Evolutionary conservation across 2,329 filamentous ascomycete species (phyloP), one percentile per base, ranked within the genome.

Genomic region (Pseudodiploospora longispora): DNA sequence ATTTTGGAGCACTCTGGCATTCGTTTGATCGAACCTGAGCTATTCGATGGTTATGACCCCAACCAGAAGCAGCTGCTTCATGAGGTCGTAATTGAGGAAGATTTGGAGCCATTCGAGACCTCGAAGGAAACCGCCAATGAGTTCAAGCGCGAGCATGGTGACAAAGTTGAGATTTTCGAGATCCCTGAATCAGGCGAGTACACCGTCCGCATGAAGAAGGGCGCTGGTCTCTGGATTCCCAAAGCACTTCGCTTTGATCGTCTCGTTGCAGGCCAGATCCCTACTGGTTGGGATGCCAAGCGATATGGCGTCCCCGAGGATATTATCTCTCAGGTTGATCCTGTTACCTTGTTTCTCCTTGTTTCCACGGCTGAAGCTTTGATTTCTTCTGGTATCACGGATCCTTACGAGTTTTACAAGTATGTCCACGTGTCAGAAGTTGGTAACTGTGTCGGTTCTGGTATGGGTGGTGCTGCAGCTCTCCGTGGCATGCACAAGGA

Each of bases 391-490:
- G 93, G 93, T 82, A 91, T 98, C 64, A 97, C 93, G 28, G 94
- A 98, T 62, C 94, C 93, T 19, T 98, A 97, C 62, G 93, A 98
- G 70, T 97, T 98, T 72, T 98, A 98, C 80, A 90, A 97, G 74
- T 98, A 98, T 59, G 90, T 98, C 51, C 93, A 98, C 66, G 82
- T 98, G 49, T 97, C 93, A 6, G 87, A 98, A 63, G 87, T 98
- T 41, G 93, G 93, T 66, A 98, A 98, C 77, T 97, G 91, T 62
- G 83, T 98, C 55, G 93, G 93, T 67, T 98, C 94, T 30, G 93
- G 94, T 75, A 95, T 98, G 74, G 93, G 93, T 77, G 94, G 93
- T 70, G 85, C 89, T 49, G 81, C 80, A 57, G 93, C 93, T 57
- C 78, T 98, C 52, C 84, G 89, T 58, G 91, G 91, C 57, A 98